Evolutionary conservation across 2,329 filamentous ascomycete genomes (phyloP).

Genomic region (Fusarium sp.): DNA sequence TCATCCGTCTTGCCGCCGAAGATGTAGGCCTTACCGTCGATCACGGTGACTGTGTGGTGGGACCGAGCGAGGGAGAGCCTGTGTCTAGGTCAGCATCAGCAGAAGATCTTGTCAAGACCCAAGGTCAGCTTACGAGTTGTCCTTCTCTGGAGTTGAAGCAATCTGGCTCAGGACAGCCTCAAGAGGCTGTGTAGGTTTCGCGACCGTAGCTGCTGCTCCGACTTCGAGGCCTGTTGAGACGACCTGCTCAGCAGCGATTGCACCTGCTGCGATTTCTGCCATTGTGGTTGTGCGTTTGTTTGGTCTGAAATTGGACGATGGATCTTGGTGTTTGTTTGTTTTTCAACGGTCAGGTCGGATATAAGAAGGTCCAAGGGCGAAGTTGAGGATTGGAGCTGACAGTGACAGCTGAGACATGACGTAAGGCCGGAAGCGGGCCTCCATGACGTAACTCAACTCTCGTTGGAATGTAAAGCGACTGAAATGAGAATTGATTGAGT

Average conservation of each 20-base stretch:
- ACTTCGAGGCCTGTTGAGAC: slow-evolving; percentile 36
- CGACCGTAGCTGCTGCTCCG: slow-evolving; percentile 31
- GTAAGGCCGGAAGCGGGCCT: slow-evolving; percentile 14
- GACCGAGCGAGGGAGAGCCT: slow-evolving; percentile 34
- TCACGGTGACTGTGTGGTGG: slow-evolving; percentile 32
- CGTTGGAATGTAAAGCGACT: slow-evolving; percentile 7
- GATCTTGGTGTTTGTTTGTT: neutral
- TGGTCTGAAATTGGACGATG: too few species aligned
- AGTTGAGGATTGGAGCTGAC: neutral
- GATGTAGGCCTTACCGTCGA: slow-evolving; percentile 32
- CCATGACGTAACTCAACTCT: slow-evolving; percentile 6
- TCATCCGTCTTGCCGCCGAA: slow-evolving; percentile 35
- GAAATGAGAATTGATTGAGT: neutral
- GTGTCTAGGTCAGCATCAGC: neutral
- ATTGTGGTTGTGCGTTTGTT: neutral
- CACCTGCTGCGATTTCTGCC: slow-evolving; percentile 41
- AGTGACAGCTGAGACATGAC: slow-evolving; percentile 21
- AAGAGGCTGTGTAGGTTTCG: slow-evolving; percentile 36
- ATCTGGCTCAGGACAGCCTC: slow-evolving; percentile 39
- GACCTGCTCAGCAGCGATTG: slow-evolving; percentile 33
- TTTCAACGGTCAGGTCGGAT: neutral
- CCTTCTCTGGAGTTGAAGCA: slow-evolving; percentile 20
- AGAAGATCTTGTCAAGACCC: fast-evolving
- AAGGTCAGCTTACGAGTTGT: slow-evolving; percentile 5
- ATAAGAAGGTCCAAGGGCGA: neutral